Conservation (phyloP, 345 rosid genomes). For the Stellera chamaejasme region DNA sequence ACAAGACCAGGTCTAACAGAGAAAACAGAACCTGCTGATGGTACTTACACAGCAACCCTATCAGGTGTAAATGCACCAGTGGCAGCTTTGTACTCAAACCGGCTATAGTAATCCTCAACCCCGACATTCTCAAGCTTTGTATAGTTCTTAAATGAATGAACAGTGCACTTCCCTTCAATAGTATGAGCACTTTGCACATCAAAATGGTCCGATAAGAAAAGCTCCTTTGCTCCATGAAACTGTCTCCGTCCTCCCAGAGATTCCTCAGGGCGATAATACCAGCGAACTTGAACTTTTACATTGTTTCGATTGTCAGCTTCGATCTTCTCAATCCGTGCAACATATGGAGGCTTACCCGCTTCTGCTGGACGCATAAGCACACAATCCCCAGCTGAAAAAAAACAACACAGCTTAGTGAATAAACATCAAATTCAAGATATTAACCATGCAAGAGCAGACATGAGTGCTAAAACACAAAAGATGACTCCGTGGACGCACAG, state of each 20-base stretch:
- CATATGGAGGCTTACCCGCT: slow-evolving; percentile 64
- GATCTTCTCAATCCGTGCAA: slow-evolving; percentile 73
- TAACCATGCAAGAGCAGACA: too few species aligned
- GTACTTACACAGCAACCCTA: slow-evolving; percentile 86
- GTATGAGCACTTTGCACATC: slow-evolving; percentile 80
- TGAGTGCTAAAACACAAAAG: too few species aligned
- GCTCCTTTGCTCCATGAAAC: slow-evolving; percentile 90
- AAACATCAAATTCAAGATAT: too few species aligned
- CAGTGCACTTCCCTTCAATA: slow-evolving; percentile 77
- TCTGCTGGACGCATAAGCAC: slow-evolving; percentile 84
- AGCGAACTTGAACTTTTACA: slow-evolving; percentile 64
- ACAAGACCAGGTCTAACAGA: slow-evolving; percentile 5
- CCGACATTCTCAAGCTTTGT: slow-evolving; percentile 73
- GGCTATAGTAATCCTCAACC: slow-evolving; percentile 70
- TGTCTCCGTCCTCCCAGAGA: slow-evolving; percentile 76
- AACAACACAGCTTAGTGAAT: too few species aligned
- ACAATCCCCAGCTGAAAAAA: slow-evolving; percentile 60
- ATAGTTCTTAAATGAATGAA: slow-evolving; percentile 70
- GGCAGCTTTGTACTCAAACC: slow-evolving; percentile 83
- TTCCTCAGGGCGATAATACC: slow-evolving; percentile 93
- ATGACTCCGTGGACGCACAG: too few species aligned
- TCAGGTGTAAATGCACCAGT: slow-evolving; percentile 82
- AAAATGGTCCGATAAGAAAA: slow-evolving; percentile 75
- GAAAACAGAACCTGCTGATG: background rate
- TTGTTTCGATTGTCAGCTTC: slow-evolving; percentile 60